Evolutionary conservation across 148 eudicot species (phyloP).

Genomic region (Cornus suecica): DNA sequence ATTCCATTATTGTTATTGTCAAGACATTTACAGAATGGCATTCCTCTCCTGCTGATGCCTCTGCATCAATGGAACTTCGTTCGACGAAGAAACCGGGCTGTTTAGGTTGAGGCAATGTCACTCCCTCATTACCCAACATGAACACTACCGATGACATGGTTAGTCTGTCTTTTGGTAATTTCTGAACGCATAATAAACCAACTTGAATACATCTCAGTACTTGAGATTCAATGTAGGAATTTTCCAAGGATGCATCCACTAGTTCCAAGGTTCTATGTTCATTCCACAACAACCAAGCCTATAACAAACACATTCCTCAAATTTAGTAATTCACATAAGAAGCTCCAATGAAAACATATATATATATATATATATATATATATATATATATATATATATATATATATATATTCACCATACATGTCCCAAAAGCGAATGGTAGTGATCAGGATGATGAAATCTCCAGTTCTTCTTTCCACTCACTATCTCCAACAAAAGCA

Average conservation of each 20-base stretch:
- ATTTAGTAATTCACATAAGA: neutral
- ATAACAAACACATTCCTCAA: neutral
- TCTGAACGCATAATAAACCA: too few relatives aligned
- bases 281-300: conserved; percentile 14
- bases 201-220: too few relatives aligned
- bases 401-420: conserved; percentile 14
- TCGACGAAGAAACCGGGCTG: conserved; percentile 21
- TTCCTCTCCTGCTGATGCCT: neutral
- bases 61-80: neutral
- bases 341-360: neutral
- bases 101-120: conserved; percentile 1
- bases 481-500: too few relatives aligned
- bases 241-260: conserved; percentile 15
- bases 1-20: neutral
- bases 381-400: too few relatives aligned
- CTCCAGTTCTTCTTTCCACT: too few relatives aligned
- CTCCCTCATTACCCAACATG: conserved; percentile 18
- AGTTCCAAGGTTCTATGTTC: conserved; percentile 6
- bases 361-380: too few relatives aligned
- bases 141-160: conserved; percentile 2
- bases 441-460: conserved; percentile 2
- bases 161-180: too few relatives aligned
- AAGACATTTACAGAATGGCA: neutral
- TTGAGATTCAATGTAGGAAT: conserved; percentile 1
- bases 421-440: conserved; percentile 19